Base-by-base conservation (phyloP, 1,284 basidiomycete species). In the Tilletiaria anomala region DNA sequence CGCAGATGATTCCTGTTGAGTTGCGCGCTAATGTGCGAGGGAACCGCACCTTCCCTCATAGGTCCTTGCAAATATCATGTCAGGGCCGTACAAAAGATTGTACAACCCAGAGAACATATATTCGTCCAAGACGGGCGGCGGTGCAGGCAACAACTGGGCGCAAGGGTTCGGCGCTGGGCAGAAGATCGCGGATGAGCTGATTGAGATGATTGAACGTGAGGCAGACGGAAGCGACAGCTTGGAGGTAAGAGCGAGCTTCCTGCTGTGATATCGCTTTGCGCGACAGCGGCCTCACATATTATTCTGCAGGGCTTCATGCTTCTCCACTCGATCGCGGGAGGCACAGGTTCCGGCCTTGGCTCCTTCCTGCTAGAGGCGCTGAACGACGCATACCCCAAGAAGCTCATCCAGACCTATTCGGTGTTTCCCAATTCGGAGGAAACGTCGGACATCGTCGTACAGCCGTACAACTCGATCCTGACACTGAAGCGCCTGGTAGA, bases 61-160 rank as follows among this genome's bases (percentile, higher is more conserved):
- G n/a, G n/a, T n/a, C n/a, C n/a, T 99, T 69, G 86, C 93, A 69
- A 84, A 82, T 52, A 97, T 99, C 59, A 74, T 89, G 31, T 73
- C 80, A 8, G 88, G 87, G n/a, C 79, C 86, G 0, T 93, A 83
- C 71, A 83, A 83, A 42, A 83, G 83, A 56, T 70, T 99, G 19
- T 99, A 96, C 69, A 99, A 99, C 65, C 91, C 91, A 0, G 93
- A 99, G 64, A 99, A 99, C 65, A 88, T 97, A 36, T 96, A 86
- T 65, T 74, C 88, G 17, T 87, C 83, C 5, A 83, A 91, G 68
- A 85, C 91, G 58, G 93, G 93, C 4, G 89, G 93, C 15, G 93
- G 93, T 42, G 91, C 93, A 4, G 93, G 91, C 21, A 99, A 99
- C 64, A 96, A 96, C 64, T 97, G 91, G 91, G 91, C 88, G 0